Conservation (phyloP, 768 basidiomycete genomes). For the Suillus discolor region DNA sequence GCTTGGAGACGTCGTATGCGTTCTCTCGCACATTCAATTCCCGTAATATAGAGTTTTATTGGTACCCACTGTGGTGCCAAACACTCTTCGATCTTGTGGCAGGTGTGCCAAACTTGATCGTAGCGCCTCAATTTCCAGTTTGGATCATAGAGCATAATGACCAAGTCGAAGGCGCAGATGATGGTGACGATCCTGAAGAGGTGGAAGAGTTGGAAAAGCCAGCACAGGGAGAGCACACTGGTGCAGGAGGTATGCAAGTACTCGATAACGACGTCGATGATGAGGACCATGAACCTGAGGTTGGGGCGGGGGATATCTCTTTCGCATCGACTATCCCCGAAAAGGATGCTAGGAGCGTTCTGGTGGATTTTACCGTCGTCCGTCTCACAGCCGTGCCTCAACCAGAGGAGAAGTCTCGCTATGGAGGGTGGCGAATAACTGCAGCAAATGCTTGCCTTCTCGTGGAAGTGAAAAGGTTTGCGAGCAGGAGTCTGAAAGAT, state of each 20-base stretch:
- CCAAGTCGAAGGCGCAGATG: neutral
- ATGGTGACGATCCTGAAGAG: neutral
- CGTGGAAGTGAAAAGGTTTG: neutral
- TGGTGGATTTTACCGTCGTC: neutral
- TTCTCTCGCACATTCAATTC: slow-evolving; percentile 2
- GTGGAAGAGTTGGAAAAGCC: neutral
- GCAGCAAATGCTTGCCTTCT: neutral
- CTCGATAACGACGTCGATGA: neutral
- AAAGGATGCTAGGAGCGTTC: neutral
- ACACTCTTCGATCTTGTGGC: neutral
- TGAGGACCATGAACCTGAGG: neutral
- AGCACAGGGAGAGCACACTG: too few relatives aligned
- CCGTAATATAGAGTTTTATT: neutral
- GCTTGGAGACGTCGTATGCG: neutral
- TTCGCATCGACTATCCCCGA: neutral
- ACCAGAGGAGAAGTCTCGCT: neutral
- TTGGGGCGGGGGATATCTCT: neutral
- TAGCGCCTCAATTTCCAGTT: slow-evolving; percentile 4
- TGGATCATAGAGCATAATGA: neutral
- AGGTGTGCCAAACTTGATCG: slow-evolving; percentile 1
- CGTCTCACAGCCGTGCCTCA: neutral
- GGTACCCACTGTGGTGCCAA: slow-evolving; percentile 2
- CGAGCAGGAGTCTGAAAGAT: too few relatives aligned
- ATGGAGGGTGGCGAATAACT: neutral
- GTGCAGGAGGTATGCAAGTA: neutral